phyloP scores from a whole-genome alignment of 768 basidiomycete species.

The Hygrocybe punicea region DNA sequence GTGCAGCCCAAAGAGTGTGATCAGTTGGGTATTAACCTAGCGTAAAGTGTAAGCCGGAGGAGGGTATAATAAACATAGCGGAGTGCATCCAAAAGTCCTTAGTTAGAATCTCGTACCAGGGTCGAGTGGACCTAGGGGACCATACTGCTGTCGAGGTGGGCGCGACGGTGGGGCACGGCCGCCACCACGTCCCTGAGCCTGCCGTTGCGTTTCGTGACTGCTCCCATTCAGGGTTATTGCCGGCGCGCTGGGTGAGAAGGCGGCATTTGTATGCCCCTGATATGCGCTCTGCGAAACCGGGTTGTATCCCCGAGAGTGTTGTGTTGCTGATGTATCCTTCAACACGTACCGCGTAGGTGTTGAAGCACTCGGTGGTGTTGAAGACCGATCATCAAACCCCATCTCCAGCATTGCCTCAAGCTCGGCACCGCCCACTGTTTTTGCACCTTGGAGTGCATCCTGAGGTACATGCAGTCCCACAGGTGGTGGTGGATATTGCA shows the following conservation, averaged over 20 bases:
- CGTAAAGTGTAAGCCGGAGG: not conserved
- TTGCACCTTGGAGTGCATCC: slow-evolving; percentile 37
- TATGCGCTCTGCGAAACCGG: slow-evolving; percentile 18
- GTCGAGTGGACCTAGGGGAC: slow-evolving; percentile 59
- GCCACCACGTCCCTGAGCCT: slow-evolving; percentile 13
- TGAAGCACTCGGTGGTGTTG: slow-evolving; percentile 39
- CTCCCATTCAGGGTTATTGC: slow-evolving; percentile 40
- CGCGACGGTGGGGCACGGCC: slow-evolving; percentile 20
- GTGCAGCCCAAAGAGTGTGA: not conserved
- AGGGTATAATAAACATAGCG: not conserved
- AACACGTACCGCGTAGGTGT: slow-evolving; percentile 59
- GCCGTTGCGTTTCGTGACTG: slow-evolving; percentile 18
- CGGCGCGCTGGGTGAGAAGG: slow-evolving; percentile 32
- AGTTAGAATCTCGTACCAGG: slow-evolving; percentile 52
- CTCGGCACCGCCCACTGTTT: slow-evolving; percentile 65
- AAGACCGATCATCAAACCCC: slow-evolving; percentile 77
- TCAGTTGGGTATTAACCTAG: not conserved
- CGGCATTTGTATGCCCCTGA: slow-evolving; percentile 15
- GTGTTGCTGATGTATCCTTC: slow-evolving; percentile 50
- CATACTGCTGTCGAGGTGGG: slow-evolving; percentile 43
- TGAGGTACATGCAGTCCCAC: slow-evolving; percentile 55
- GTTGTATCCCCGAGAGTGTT: slow-evolving; percentile 7
- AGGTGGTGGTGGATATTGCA: slow-evolving; percentile 81
- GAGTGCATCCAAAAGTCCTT: slow-evolving; percentile 22
- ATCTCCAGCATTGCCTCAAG: slow-evolving; percentile 89